phyloP scores from a whole-genome alignment of 768 basidiomycete species.

The Suillus placidus region DNA sequence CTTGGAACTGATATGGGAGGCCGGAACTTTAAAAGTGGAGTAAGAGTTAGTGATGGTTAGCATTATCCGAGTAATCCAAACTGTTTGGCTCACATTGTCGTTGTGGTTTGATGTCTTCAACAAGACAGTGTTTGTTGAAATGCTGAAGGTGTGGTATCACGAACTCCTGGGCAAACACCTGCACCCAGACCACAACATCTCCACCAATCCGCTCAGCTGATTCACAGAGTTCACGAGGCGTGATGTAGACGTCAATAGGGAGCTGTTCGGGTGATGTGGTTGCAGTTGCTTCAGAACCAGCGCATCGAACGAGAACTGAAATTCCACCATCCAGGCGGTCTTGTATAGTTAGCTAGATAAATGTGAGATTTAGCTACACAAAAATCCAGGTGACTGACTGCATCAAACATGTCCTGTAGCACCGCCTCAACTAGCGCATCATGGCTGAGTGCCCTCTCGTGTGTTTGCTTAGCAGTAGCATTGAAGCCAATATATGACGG shows the following conservation, averaged over 20 bases:
- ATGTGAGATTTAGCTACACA: too few relatives aligned
- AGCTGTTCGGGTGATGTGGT: not conserved
- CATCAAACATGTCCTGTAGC: slow-evolving; percentile 12
- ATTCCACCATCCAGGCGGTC: slow-evolving; percentile 15
- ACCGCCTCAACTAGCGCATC: not conserved
- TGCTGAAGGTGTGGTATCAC: slow-evolving; percentile 13
- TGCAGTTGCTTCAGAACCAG: not conserved
- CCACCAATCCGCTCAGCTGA: slow-evolving; percentile 1
- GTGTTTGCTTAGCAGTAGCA: too few relatives aligned
- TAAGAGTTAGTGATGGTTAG: too few relatives aligned
- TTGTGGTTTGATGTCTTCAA: slow-evolving; percentile 4
- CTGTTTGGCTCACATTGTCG: too few relatives aligned
- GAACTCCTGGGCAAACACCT: slow-evolving; percentile 15
- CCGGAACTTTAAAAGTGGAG: too few relatives aligned
- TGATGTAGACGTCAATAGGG: slow-evolving; percentile 15
- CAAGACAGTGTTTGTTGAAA: slow-evolving; percentile 5
- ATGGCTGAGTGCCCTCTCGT: too few relatives aligned
- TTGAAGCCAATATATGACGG: slow-evolving; percentile 7
- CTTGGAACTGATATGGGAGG: too few relatives aligned
- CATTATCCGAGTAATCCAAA: too few relatives aligned
- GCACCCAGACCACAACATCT: slow-evolving; percentile 4
- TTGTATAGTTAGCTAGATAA: slow-evolving; percentile 7
- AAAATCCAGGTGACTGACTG: not conserved
- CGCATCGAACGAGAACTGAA: slow-evolving; percentile 11
- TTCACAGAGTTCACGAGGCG: slow-evolving; percentile 3